These are phyloP conservation scores for Grosmannia penicillata DNA, from an alignment of 2,329 filamentous ascomycete species.

Conservation along the genomic window DNA sequence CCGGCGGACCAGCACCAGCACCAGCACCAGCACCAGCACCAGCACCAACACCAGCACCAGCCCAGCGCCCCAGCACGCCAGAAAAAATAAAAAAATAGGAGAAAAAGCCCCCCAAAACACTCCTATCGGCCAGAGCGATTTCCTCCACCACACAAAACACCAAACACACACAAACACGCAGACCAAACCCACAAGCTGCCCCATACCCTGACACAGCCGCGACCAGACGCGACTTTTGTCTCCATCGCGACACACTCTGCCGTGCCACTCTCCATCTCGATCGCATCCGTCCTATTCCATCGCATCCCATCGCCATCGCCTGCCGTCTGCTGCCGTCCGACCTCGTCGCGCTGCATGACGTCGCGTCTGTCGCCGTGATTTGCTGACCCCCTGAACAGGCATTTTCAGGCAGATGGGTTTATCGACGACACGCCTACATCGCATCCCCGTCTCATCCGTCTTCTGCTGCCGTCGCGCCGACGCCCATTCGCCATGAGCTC, in stretches of 20 bases:
- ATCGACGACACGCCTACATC: background rate
- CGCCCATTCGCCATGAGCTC: constrained; percentile 42
- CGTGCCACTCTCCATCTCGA: constrained; percentile 29
- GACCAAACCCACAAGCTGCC: constrained; percentile 14
- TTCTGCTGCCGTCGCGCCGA: constrained; percentile 15
- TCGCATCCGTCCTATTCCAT: constrained; percentile 15
- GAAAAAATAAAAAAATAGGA: too few relatives aligned
- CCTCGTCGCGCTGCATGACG: constrained; percentile 27
- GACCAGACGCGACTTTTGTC: constrained; percentile 25
- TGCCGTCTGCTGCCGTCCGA: too few relatives aligned
- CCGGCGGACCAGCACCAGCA: background rate
- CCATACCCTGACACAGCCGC: constrained; percentile 21
- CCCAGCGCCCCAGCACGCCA: too few relatives aligned
- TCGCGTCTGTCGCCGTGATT: constrained; percentile 23
- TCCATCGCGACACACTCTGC: constrained; percentile 27
- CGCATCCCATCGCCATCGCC: too few relatives aligned
- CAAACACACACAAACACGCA: constrained; percentile 6
- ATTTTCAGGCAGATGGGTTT: constrained; percentile 27
- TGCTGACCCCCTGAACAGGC: constrained; percentile 28
- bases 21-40: too few relatives aligned
- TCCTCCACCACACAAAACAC: constrained; percentile 7
- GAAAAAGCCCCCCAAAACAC: constrained; percentile 2
- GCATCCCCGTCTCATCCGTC: constrained; percentile 3
- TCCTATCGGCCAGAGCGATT: constrained; percentile 4
- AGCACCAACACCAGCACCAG: too few relatives aligned